phyloP scores from a whole-genome alignment of 352 stramenopile species.

The Phytopythium kandeliae region DNA sequence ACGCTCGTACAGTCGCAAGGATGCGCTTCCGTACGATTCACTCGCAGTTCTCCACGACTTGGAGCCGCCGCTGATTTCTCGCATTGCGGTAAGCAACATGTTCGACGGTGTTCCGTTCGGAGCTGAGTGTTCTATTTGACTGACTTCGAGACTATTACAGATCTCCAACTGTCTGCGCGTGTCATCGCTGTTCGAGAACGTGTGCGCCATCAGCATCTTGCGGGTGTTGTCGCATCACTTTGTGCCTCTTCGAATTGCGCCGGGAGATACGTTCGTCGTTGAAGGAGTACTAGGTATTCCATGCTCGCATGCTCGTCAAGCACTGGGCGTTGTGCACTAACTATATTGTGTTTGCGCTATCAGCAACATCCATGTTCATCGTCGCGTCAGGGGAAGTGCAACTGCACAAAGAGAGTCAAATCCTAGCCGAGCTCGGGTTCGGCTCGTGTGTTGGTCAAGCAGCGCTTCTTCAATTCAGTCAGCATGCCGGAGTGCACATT shows the following conservation, averaged over 20 bases:
- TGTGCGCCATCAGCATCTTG: conserved; percentile 75
- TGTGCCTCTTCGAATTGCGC: conserved; percentile 38
- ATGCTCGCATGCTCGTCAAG: too few species aligned
- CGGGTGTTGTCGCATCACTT: conserved; percentile 77
- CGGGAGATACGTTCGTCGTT: conserved; percentile 52
- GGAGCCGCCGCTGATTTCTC: conserved; percentile 54
- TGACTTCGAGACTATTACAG: conserved; percentile 18
- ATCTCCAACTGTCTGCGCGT: conserved; percentile 76
- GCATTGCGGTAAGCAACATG: conserved; percentile 45
- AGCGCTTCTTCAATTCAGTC: conserved; percentile 54
- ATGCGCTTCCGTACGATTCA: conserved; percentile 54
- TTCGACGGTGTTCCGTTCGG: background rate
- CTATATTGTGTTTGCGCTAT: background rate
- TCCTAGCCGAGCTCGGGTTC: conserved; percentile 59
- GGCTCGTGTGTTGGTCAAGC: conserved; percentile 76
- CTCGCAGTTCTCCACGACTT: conserved; percentile 28
- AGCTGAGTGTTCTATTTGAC: background rate
- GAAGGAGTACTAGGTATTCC: conserved; percentile 58
- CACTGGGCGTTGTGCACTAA: too few species aligned
- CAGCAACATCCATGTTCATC: conserved; percentile 77
- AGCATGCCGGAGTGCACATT: conserved; percentile 65
- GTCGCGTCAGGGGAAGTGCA: conserved; percentile 67
- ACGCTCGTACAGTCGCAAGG: conserved; percentile 23
- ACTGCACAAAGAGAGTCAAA: conserved; percentile 64
- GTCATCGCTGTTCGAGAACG: conserved; percentile 76